Evolutionary conservation across 176 grass and related monocot species (phyloP), one percentile per base, ranked within the genome.

Genomic region (Carex cristatella): DNA sequence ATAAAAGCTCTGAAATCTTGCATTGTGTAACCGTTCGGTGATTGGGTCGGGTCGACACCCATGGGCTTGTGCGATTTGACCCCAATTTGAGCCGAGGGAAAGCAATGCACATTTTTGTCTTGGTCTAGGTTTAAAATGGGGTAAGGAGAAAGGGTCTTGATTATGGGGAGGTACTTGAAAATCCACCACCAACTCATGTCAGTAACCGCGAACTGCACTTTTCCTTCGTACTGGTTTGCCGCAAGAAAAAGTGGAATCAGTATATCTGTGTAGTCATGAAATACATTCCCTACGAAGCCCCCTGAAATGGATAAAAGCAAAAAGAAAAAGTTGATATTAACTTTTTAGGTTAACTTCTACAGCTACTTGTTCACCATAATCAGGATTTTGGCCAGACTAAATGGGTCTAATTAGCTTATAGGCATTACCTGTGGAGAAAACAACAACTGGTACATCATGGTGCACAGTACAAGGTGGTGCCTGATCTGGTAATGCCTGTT

Each of bases 181-280:
- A 88, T 88, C 79, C 79, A 88, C 27, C 61, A 78, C 71, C 63
- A 67, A 54, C 83, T 88, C 81, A 68, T 84, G 42, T 87, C 86
- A 66, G 86, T 77, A 33, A 87, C 80, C 0, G 81, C 78, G 18
- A 87, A 57, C 1, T 83, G 80, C 3, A 87, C 86, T 27, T 87
- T 72, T 27, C 86, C 86, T 62, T 15, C 32, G 60, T 83, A 87
- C 2, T 83, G 69, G 9, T 83, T 71, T n/a, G 80, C 68, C 31
- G 79, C 81, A 53, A 87, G 80, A 55, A 78, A 87, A 19, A 87
- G 79, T 62, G 86, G 86, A 68, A 87, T 87, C 42, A 87, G 30
- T 71, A 87, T 83, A 65, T 87, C 86, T 5, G 86, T 87, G 37
- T 83, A 87, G 80, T 87, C 86, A 1, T 87, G 86, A 78, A 88